Evolutionary conservation across 352 stramenopile species (phyloP).

Genomic region (Globisporangium paddicum): DNA sequence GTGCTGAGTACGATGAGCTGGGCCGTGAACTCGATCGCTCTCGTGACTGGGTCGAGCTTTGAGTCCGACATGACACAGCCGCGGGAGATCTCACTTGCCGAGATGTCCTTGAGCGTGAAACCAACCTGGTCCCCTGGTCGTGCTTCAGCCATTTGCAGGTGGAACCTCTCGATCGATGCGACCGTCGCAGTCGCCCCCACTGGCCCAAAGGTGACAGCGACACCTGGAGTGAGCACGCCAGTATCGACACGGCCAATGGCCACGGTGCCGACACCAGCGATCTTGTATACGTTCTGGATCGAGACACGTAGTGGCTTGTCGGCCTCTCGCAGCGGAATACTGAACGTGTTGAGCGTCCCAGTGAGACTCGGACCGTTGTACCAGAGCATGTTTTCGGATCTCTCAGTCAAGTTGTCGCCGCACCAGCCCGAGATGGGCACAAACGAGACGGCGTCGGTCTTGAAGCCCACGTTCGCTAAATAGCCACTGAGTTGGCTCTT

Average conservation of each 20-base stretch:
- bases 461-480: constrained; percentile 97
- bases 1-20: constrained; percentile 98
- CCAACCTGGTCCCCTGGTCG: constrained; percentile 94
- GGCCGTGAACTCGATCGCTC: constrained; percentile 87
- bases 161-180: constrained; percentile 97
- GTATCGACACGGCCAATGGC: constrained; percentile 96
- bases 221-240: constrained; percentile 95
- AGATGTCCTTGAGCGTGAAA: constrained; percentile 97
- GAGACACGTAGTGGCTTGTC: constrained; percentile 96
- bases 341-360: constrained; percentile 90
- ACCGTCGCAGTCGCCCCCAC: constrained; percentile 81
- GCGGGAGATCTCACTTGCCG: constrained; percentile 92
- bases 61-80: constrained; percentile 94
- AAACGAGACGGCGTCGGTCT: constrained; percentile 93
- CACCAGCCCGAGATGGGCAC: constrained; percentile 97
- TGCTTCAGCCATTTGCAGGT: constrained; percentile 90
- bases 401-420: constrained; percentile 97
- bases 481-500: constrained; percentile 90
- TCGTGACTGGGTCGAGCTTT: constrained; percentile 89
- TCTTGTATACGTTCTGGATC: constrained; percentile 98
- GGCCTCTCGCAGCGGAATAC: constrained; percentile 82
- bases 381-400: constrained; percentile 95
- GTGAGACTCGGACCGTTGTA: constrained; percentile 93
- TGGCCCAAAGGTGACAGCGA: constrained; percentile 90
- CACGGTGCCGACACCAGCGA: constrained; percentile 96